Evolutionary conservation across 306 rosid genomes (phyloP).

Genomic region (Vigna unguiculata): DNA sequence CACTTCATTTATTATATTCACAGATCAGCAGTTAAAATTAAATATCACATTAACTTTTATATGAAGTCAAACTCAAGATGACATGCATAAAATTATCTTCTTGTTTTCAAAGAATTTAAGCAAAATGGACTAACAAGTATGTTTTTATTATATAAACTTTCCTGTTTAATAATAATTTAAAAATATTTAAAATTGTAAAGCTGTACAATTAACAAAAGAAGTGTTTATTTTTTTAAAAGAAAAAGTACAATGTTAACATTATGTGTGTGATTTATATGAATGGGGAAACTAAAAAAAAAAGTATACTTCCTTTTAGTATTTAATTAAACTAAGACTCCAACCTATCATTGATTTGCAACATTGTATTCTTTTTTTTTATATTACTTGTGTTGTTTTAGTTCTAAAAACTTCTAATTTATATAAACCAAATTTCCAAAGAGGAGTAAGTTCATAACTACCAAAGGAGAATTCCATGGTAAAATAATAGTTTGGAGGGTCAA

Average conservation of each 20-base stretch:
- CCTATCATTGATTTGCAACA: neutral
- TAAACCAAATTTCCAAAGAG: neutral
- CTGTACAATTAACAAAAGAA: neutral
- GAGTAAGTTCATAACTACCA: neutral
- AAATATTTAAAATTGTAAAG: neutral
- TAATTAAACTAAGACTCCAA: neutral
- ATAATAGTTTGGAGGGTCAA: neutral
- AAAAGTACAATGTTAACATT: neutral
- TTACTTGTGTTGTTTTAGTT: neutral
- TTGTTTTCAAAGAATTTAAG: neutral
- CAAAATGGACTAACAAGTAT: neutral
- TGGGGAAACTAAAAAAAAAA: neutral
- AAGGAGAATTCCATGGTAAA: neutral
- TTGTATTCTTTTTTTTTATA: neutral
- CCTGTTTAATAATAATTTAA: neutral
- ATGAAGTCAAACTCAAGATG: neutral
- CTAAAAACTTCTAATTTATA: neutral
- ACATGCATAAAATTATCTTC: neutral
- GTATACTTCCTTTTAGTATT: neutral
- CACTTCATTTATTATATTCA: neutral
- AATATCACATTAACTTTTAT: neutral
- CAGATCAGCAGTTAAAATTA: neutral
- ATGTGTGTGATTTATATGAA: neutral
- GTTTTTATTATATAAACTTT: neutral
- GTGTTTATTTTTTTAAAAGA: no score